phyloP scores from a whole-genome alignment of 768 basidiomycete species.

The Tulasnella sp. region DNA sequence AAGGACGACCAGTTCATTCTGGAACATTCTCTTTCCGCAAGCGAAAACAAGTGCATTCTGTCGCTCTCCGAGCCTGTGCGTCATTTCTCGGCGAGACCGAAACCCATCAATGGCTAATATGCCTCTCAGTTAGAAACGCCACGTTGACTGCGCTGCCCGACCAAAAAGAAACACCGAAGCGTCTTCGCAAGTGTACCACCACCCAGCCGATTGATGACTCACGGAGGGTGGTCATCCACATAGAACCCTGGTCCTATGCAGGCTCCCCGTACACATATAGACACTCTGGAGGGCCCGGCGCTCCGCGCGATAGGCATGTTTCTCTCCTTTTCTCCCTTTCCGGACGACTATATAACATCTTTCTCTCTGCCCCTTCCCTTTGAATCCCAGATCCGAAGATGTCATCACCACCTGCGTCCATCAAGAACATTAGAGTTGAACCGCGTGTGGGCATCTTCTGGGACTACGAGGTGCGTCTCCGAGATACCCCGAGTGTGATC shows the following conservation, averaged over 20 bases:
- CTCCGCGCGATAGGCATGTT: background rate
- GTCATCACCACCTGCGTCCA: background rate
- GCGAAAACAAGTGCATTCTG: background rate
- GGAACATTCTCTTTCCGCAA: background rate
- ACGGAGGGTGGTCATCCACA: background rate
- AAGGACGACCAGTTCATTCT: background rate
- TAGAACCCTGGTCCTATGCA: background rate
- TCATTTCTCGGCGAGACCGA: background rate
- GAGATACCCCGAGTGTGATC: background rate
- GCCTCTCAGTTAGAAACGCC: background rate
- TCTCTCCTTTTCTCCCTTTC: background rate
- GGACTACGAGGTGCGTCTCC: slow-evolving; percentile 5
- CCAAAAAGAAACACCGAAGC: background rate
- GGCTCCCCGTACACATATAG: background rate
- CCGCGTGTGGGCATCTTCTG: slow-evolving; percentile 9
- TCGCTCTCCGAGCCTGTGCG: background rate
- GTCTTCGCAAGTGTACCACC: background rate
- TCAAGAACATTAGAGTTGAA: background rate
- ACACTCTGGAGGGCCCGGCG: background rate
- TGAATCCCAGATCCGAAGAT: background rate
- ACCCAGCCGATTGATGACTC: background rate
- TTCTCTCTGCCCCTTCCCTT: background rate
- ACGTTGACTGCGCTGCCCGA: background rate
- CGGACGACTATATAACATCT: background rate
- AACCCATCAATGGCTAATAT: background rate